Percentiles rank a stretch among this genome's conserved stretches.
Conservation (phyloP, 176 grass and related monocot species). For the Musa acuminata region DNA sequence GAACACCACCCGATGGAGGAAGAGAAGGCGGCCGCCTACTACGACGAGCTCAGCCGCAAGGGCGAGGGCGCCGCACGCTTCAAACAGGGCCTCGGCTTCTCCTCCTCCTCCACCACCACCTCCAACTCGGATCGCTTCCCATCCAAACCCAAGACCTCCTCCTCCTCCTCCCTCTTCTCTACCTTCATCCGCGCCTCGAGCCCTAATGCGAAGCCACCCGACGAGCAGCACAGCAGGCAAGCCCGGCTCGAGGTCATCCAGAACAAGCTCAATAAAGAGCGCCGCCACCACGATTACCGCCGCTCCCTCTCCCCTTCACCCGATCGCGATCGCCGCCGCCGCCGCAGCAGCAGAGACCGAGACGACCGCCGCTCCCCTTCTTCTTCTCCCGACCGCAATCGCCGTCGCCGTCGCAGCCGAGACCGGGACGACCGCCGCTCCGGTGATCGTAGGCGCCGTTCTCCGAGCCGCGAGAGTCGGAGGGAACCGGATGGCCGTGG, state of each 20-base stretch:
- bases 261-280: conserved; percentile 20
- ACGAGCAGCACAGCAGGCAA: conserved; percentile 6
- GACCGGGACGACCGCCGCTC: conserved; percentile 10
- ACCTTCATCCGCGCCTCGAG: conserved; percentile 52
- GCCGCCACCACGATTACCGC: conserved; percentile 2
- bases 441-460: conserved; percentile 27
- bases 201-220: conserved; percentile 5
- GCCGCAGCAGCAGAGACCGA: conserved; percentile 6
- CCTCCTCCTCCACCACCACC: conserved; percentile 31
- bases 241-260: conserved; percentile 9
- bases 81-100: conserved; percentile 89
- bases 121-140: conserved; percentile 18
- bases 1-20: conserved; percentile 21
- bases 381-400: conserved; percentile 14
- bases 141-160: conserved; percentile 29
- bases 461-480: conserved; percentile 3
- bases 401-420: conserved; percentile 8
- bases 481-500: neutral
- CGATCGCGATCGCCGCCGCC: conserved; percentile 8
- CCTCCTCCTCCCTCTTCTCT: conserved; percentile 59
- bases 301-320: conserved; percentile 11
- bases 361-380: conserved; percentile 14
- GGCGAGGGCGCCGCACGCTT: conserved; percentile 88
- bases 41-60: conserved; percentile 93
- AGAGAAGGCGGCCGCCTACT: conserved; percentile 60